Conservation (phyloP, 2,329 filamentous ascomycete genomes). For the Seiridium unicorne region DNA sequence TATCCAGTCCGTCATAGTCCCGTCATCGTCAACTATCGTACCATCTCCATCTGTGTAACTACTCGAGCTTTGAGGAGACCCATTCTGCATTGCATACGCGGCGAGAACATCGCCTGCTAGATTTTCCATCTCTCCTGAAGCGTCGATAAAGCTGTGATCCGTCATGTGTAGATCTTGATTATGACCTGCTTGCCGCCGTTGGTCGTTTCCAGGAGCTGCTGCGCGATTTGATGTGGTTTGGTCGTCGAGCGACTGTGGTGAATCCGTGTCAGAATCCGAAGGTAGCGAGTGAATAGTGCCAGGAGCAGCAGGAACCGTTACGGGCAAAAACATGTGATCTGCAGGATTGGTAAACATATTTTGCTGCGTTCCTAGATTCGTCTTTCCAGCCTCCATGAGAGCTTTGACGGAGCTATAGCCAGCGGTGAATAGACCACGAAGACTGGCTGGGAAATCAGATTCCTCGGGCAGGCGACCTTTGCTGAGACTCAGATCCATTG, state of each 20-base stretch:
- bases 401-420: constrained; percentile 34
- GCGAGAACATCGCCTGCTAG: constrained; percentile 29
- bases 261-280: constrained; percentile 25
- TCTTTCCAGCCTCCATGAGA: constrained; percentile 19
- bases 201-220: constrained; percentile 1
- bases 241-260: constrained; percentile 18
- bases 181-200: neutral
- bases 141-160: constrained; percentile 13
- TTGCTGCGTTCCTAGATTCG: neutral
- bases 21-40: constrained; percentile 1
- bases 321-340: constrained; percentile 8
- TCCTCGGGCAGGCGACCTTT: constrained; percentile 38
- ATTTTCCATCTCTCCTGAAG: constrained; percentile 26
- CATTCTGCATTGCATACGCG: constrained; percentile 28
- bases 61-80: constrained; percentile 17
- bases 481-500: constrained; percentile 41
- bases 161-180: constrained; percentile 13
- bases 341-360: constrained; percentile 9
- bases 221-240: neutral
- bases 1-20: constrained; percentile 34
- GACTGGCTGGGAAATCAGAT: constrained; percentile 37
- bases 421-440: constrained; percentile 35
- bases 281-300: constrained; percentile 27
- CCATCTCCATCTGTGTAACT: constrained; percentile 6
- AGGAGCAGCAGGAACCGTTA: constrained; percentile 14